These are phyloP conservation scores for Polyplosphaeria fusca DNA, from an alignment of 495 filamentous ascomycete species.

Conservation along the genomic window DNA sequence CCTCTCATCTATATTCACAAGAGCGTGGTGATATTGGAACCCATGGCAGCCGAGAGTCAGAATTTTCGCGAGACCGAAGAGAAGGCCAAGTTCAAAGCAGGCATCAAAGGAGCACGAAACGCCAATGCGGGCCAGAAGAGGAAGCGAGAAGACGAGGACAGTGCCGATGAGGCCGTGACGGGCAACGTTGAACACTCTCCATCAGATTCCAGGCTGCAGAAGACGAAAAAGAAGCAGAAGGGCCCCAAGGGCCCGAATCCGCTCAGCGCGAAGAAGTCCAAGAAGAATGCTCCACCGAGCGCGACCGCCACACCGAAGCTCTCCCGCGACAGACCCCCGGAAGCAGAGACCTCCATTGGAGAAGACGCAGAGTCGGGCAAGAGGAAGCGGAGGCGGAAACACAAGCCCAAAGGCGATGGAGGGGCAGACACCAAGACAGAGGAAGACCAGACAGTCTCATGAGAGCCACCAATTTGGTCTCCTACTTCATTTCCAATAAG, in stretches of 20 bases:
- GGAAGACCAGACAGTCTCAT: not conserved
- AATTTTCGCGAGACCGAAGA: conserved; percentile 65
- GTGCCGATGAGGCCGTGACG: conserved; percentile 17
- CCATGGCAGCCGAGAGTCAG: conserved; percentile 66
- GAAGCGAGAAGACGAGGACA: conserved; percentile 50
- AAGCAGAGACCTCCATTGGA: not conserved
- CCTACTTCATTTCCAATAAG: too few species aligned
- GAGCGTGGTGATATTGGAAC: conserved; percentile 87
- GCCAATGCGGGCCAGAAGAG: conserved; percentile 41
- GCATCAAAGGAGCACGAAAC: conserved; percentile 53
- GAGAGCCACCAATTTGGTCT: too few species aligned
- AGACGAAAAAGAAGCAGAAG: conserved; percentile 64
- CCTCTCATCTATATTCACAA: conserved; percentile 76
- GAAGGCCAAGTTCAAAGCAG: conserved; percentile 69
- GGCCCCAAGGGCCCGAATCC: conserved; percentile 87
- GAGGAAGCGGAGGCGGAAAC: conserved; percentile 39
- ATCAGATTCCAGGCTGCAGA: conserved; percentile 39
- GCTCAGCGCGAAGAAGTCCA: conserved; percentile 80
- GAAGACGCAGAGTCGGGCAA: conserved; percentile 20
- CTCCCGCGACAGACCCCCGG: not conserved
- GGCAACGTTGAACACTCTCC: conserved; percentile 10
- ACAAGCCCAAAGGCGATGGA: conserved; percentile 30
- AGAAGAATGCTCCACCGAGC: conserved; percentile 41
- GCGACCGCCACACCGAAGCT: not conserved
- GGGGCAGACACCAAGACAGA: not conserved